Evolutionary conservation across 1,139 yeast species (phyloP).

Genomic region (Pichia sp.): DNA sequence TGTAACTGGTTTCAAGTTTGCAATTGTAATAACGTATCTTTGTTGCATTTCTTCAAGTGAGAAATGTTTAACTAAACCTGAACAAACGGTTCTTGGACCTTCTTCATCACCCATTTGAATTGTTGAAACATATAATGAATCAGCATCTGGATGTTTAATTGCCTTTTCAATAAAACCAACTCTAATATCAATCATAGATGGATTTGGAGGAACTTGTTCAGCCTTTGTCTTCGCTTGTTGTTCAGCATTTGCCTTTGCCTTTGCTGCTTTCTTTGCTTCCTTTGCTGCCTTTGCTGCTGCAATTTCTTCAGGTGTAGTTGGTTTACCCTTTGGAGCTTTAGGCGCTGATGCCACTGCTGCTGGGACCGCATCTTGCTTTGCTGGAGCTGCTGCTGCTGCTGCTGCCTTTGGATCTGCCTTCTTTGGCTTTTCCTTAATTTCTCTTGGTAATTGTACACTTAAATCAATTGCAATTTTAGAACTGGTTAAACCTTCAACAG

Average conservation of each 20-base stretch:
- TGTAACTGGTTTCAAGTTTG: slow-evolving; percentile 83
- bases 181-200: slow-evolving; percentile 83
- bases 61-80: slow-evolving; percentile 78
- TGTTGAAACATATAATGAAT: slow-evolving; percentile 89
- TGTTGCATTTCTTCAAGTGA: slow-evolving; percentile 79
- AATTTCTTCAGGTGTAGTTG: slow-evolving; percentile 18
- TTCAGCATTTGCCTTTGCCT: slow-evolving; percentile 52
- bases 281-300: slow-evolving; percentile 31
- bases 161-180: slow-evolving; percentile 98
- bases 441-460: slow-evolving; percentile 62
- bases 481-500: slow-evolving; percentile 48
- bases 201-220: slow-evolving; percentile 44
- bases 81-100: slow-evolving; percentile 97
- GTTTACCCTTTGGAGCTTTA: slow-evolving; percentile 16
- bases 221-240: slow-evolving; percentile 32
- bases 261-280: slow-evolving; percentile 59
- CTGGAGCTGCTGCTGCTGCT: slow-evolving; percentile 20
- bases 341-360: background rate
- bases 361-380: slow-evolving; percentile 23
- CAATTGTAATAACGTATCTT: slow-evolving; percentile 74
- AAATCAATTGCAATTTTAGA: slow-evolving; percentile 49
- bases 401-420: slow-evolving; percentile 16
- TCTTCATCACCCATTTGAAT: slow-evolving; percentile 94
- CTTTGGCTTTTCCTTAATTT: slow-evolving; percentile 50
- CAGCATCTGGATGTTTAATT: slow-evolving; percentile 96